Base-by-base conservation (phyloP, 768 basidiomycete species). In the Termitomyces titanicus region DNA sequence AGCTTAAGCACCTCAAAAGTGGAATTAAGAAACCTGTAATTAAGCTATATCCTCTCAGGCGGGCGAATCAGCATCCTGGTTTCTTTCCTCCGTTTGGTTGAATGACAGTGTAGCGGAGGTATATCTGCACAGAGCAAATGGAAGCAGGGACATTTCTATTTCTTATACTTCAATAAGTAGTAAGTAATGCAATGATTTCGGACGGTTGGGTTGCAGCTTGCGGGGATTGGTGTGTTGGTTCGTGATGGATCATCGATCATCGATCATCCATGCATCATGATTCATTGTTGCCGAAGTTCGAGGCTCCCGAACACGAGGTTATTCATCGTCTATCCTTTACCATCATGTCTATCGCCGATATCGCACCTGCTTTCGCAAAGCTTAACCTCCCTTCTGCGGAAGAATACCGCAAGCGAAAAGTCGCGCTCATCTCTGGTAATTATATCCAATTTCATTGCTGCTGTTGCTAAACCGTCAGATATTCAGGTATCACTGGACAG, bases 371-470 rank as follows among this genome's bases (percentile, higher is more conserved):
- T 42, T 80, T 85, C 56, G 70, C 82, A 45, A 80, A 76, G 60
- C 74, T 83, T 49, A 67, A 78, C 60, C 76, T 91, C 25, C 88
- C 88, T 1, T 69, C 88, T n/a, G 81, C 84, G 0, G 89, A 88
- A 63, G 90, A 93, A 61, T 97, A 90, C 69, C 80, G 82, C 63
- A 87, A 89, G 73, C 86, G 94, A 71, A 97, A 96, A 71, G 92
- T 98, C 59, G 94, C 94, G 10, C 76, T 98, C 49, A 89, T 98
- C 61, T 92, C 92, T 63, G 94, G 94, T 92, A 43, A 76, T 70
- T 44, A 24, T 47, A 31, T 17, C 33, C 22, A 42, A 31, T 17
- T 24, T 57, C 25, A 50, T 54, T 34, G 29, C 18, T 18, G 0
- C 35, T 11, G 20, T 49, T 47, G 44, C n/a, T 51, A 43, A 42